Base-by-base conservation (phyloP, 169 alveolate genomes). In the Plasmodium reichenowi region DNA sequence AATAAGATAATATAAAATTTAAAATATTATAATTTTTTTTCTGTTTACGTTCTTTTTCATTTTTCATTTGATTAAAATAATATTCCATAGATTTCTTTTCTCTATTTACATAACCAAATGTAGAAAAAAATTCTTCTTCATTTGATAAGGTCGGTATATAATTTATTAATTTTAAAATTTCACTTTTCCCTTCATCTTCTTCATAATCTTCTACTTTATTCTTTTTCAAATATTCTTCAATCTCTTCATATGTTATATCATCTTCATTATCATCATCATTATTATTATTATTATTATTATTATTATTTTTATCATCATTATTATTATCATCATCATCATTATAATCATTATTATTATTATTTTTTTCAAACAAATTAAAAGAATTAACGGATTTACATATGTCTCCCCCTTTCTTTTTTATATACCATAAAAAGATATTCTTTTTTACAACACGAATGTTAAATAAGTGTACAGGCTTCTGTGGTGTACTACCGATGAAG, bases 221-320 rank as follows among this genome's bases (percentile, higher is more conserved):
- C 71, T 76, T 71, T 32, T 72, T 67, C 48, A 80, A 73, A n/a
- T 88, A 76, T 13, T 63, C 88, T 56, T 92, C 93, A 8, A 80
- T 43, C 0, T 92, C 88, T 17, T 92, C 92, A 48, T 76, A 75
- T 1, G 94, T 68, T 22, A 87, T 59, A 13, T 78, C 93, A 20
- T 74, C 75, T 2, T 75, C 89, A 9, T 89, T 24, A 26, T 74
- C 38, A 15, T 54, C 12, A 32, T 24, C 45, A 66, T 58, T 9
- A 68, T 22, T 52, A 72, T 24, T 5, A 15, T 54, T 9, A 20
- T 24, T 52, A 38, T 58, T 10, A 68, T 22, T 12, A 72, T 26
- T 10, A 48, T 24, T 26, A 52, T 17, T 13, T 7, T 54, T 15
- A 12, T 10, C 56, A 48, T 26, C 10, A 50, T 22, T 15, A 54